Base-by-base conservation (phyloP, 345 rosid genomes). In the Balakata baccata region DNA sequence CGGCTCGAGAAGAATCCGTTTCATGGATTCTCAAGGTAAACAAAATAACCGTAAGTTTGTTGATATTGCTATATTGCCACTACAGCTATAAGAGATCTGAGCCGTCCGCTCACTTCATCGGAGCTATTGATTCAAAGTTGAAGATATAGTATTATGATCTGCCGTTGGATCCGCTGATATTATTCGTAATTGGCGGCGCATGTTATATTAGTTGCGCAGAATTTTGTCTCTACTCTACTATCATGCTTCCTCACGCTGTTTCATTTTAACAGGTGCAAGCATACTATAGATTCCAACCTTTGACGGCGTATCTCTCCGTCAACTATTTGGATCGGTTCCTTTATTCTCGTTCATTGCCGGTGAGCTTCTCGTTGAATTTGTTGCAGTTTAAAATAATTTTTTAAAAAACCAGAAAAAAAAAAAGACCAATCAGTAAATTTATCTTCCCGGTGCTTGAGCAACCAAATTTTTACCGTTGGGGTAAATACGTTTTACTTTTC, bases 261-360 rank as follows among this genome's bases (percentile, higher is more conserved):
- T 38, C 16, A 1, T 41, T 53, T 78, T 53, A 68, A 64, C 82
- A 95, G 99, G 97, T 89, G 66, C 94, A 87, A 74, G 87, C 92
- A 22, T 87, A 78, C 75, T 82, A 85, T 74, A 87, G 81, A 58
- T 92, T 95, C 79, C 97, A 78, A 82, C 97, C 98, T 25, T 67
- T 95, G 53, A 95, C 99, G 90, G 98, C 95, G 79, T 92, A 92
- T 78, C 94, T 95, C 76, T 80, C 99, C 87, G 92, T 95, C 74
- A 95, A 95, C 86, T 95, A 95, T 83, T 68, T 95, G 81, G 99
- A 95, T 64, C 94, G 99, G 67, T 95, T 90, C 84, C 84, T 95
- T 0, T 85, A 83, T 68, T 87, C 90, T 76, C 92, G 87, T 67
- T 82, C 82, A 1, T 74, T 91, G 84, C 96, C 90, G 91, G 99